A percentile compares a stretch with the other conserved stretches of the same genome.
These are phyloP conservation scores for Rhizoctonia solani DNA, from an alignment of 1,284 basidiomycete species.

Conservation along the genomic window DNA sequence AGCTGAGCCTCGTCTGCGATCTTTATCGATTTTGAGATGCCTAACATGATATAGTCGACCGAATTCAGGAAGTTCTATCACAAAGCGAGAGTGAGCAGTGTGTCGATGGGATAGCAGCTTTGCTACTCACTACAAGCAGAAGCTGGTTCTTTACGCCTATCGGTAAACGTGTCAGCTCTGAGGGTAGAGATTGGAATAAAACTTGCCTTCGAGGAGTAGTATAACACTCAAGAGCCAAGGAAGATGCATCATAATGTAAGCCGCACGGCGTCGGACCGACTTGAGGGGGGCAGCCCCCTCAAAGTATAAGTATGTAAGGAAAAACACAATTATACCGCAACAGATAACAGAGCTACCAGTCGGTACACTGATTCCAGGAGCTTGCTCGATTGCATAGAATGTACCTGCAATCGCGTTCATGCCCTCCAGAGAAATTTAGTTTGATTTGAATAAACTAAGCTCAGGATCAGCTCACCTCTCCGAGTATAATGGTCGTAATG, in stretches of 20 bases:
- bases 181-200: background rate
- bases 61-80: conserved; percentile 26
- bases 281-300: conserved; percentile 29
- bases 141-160: conserved; percentile 32
- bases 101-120: background rate
- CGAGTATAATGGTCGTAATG: conserved; percentile 27
- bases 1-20: background rate
- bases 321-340: conserved; percentile 20
- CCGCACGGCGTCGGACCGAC: conserved; percentile 20
- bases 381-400: conserved; percentile 14
- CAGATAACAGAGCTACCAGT: background rate
- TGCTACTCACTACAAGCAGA: conserved; percentile 10
- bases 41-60: background rate
- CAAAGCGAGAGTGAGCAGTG: background rate
- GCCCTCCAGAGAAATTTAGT: background rate
- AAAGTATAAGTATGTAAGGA: conserved; percentile 29
- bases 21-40: too few relatives aligned
- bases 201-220: conserved; percentile 19
- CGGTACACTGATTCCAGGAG: conserved; percentile 3
- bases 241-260: conserved; percentile 18
- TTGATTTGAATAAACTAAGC: background rate
- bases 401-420: conserved; percentile 29
- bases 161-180: background rate
- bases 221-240: conserved; percentile 24
- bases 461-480: background rate